Evolutionary conservation across 2,329 filamentous ascomycete species (phyloP).

Genomic region (Simplicillium sp.): DNA sequence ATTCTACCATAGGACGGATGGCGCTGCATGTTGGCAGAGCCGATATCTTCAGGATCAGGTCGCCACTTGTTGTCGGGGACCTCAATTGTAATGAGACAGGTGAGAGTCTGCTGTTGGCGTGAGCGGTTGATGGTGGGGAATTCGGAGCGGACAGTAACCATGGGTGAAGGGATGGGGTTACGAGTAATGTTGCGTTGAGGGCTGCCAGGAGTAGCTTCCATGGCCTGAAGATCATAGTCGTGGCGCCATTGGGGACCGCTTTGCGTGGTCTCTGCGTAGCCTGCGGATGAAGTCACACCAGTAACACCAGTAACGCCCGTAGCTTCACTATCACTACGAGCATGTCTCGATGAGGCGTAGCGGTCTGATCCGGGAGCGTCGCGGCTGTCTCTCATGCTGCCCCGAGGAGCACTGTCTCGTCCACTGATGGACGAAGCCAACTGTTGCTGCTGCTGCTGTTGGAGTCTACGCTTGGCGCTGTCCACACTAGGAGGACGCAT

Average conservation of each 20-base stretch:
- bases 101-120: conserved; percentile 87
- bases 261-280: conserved; percentile 69
- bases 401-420: conserved; percentile 27
- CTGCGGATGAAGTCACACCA: conserved; percentile 62
- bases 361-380: conserved; percentile 36
- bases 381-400: conserved; percentile 37
- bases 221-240: conserved; percentile 92
- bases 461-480: conserved; percentile 25
- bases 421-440: conserved; percentile 6
- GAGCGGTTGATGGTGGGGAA: conserved; percentile 91
- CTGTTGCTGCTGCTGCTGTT: conserved; percentile 23
- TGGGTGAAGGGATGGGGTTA: conserved; percentile 84
- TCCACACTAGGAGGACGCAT: conserved; percentile 44
- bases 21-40: conserved; percentile 34
- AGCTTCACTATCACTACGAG: conserved; percentile 68
- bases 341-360: conserved; percentile 45
- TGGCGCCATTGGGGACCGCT: conserved; percentile 65
- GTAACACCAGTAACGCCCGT: conserved; percentile 52
- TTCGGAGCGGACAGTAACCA: conserved; percentile 91
- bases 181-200: conserved; percentile 57
- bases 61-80: conserved; percentile 89
- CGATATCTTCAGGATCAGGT: conserved; percentile 73
- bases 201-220: conserved; percentile 77
- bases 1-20: conserved; percentile 30
- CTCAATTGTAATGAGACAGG: conserved; percentile 88